A percentile compares a stretch with the other conserved stretches of the same genome.
Conservation (phyloP, 345 rosid species). For the Pugionium dolabratum region DNA sequence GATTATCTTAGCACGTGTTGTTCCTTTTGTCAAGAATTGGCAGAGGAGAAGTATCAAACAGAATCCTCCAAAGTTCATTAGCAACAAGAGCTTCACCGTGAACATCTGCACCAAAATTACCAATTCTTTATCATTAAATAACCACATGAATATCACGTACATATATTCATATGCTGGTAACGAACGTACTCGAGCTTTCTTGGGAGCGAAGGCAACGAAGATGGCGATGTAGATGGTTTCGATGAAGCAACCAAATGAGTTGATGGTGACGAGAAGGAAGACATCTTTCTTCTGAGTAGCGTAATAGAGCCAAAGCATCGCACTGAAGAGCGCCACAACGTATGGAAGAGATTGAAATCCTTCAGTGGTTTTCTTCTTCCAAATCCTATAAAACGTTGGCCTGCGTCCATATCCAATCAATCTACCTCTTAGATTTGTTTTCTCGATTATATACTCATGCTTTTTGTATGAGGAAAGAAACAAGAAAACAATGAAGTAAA, state of each 20-base stretch:
- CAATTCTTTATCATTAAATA: background rate
- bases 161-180: background rate
- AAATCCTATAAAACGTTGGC: conserved; percentile 63
- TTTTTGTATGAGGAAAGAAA: background rate
- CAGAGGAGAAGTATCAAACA: conserved; percentile 47
- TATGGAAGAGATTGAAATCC: conserved; percentile 74
- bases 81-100: conserved; percentile 50
- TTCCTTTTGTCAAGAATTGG: conserved; percentile 49
- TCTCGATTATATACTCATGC: background rate
- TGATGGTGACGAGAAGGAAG: conserved; percentile 67
- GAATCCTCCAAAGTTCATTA: conserved; percentile 55
- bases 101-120: conserved; percentile 42
- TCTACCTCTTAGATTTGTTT: background rate
- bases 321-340: conserved; percentile 61
- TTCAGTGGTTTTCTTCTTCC: conserved; percentile 75
- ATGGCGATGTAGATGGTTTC: conserved; percentile 62
- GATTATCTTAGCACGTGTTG: conserved; percentile 46
- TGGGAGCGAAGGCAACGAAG: conserved; percentile 55
- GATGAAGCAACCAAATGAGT: conserved; percentile 60
- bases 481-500: conserved; percentile 20
- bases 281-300: conserved; percentile 60
- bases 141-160: background rate
- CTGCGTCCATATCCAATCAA: conserved; percentile 37
- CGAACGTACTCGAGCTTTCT: conserved; percentile 52
- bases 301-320: conserved; percentile 67